Percentiles rank a stretch among this genome's conserved stretches.
These are phyloP conservation scores for Dothistroma septosporum DNA, from an alignment of 2,329 filamentous ascomycete genomes.

Conservation along the genomic window DNA sequence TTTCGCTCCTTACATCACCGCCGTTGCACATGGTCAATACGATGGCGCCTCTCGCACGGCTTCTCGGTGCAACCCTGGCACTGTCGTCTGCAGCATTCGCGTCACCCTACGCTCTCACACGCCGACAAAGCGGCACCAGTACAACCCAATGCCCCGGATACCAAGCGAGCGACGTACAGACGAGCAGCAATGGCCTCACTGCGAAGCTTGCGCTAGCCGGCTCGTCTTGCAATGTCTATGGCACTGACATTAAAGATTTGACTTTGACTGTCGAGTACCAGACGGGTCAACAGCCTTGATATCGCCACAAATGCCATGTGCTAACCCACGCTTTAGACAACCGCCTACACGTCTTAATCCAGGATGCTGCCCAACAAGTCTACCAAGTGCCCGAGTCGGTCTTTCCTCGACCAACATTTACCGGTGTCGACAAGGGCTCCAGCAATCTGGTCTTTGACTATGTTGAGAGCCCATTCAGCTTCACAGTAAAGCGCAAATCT, in stretches of 20 bases:
- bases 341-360: conserved; percentile 71
- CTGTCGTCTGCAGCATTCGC: conserved; percentile 18
- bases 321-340: conserved; percentile 22
- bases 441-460: conserved; percentile 54
- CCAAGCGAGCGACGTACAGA: conserved; percentile 56
- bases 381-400: conserved; percentile 71
- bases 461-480: conserved; percentile 60
- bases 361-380: conserved; percentile 63
- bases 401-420: conserved; percentile 55
- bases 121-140: conserved; percentile 18
- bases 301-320: background rate
- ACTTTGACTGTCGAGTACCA: conserved; percentile 60
- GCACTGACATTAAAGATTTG: conserved; percentile 54
- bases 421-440: conserved; percentile 18
- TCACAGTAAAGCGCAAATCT: conserved; percentile 57
- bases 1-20: background rate
- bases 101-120: conserved; percentile 15
- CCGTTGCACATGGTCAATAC: background rate
- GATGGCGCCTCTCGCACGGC: conserved; percentile 18
- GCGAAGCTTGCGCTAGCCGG: conserved; percentile 69
- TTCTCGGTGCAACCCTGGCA: conserved; percentile 16
- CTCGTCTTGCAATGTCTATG: conserved; percentile 57
- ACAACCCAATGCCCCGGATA: conserved; percentile 60
- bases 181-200: conserved; percentile 55
- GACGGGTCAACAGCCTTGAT: conserved; percentile 43